These are phyloP conservation scores for Thelonectria discophora DNA, from an alignment of 2,329 filamentous ascomycete genomes.

Conservation along the genomic window DNA sequence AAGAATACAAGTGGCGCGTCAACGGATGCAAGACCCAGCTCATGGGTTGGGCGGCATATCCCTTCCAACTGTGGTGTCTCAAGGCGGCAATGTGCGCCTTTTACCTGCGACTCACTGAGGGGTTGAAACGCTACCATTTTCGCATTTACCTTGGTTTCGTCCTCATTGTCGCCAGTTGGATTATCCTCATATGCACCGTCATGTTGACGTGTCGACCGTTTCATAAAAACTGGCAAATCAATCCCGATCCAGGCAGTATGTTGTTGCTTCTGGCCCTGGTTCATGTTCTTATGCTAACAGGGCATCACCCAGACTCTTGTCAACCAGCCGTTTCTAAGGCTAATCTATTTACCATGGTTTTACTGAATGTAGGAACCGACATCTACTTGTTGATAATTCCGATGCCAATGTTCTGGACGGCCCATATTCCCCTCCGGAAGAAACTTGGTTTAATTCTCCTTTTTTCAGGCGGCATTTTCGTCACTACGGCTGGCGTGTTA, in stretches of 20 bases:
- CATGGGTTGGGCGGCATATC: conserved; percentile 61
- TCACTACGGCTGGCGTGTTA: conserved; percentile 47
- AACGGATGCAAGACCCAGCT: conserved; percentile 63
- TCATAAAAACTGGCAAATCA: conserved; percentile 64
- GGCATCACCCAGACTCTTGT: conserved; percentile 40
- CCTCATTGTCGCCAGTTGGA: conserved; percentile 56
- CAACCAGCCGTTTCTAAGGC: conserved; percentile 50
- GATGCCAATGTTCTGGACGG: conserved; percentile 60
- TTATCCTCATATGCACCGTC: conserved; percentile 57
- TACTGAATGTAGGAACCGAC: conserved; percentile 50
- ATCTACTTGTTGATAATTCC: conserved; percentile 51
- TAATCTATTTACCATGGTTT: conserved; percentile 47
- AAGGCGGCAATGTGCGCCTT: conserved; percentile 64
- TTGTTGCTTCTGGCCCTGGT: conserved; percentile 15
- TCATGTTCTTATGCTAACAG: no score
- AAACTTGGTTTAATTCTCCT: conserved; percentile 62
- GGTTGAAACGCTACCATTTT: conserved; percentile 14
- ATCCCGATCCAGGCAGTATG: conserved; percentile 63
- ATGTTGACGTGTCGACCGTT: conserved; percentile 62
- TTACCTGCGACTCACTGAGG: conserved; percentile 58
- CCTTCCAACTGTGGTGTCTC: conserved; percentile 58
- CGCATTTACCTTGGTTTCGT: conserved; percentile 57
- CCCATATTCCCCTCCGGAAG: conserved; percentile 55
- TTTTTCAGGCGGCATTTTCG: conserved; percentile 52
- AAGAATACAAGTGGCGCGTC: conserved; percentile 50